phyloP scores from a whole-genome alignment of 2,329 filamentous ascomycete species.

The Aspergillus sp. region DNA sequence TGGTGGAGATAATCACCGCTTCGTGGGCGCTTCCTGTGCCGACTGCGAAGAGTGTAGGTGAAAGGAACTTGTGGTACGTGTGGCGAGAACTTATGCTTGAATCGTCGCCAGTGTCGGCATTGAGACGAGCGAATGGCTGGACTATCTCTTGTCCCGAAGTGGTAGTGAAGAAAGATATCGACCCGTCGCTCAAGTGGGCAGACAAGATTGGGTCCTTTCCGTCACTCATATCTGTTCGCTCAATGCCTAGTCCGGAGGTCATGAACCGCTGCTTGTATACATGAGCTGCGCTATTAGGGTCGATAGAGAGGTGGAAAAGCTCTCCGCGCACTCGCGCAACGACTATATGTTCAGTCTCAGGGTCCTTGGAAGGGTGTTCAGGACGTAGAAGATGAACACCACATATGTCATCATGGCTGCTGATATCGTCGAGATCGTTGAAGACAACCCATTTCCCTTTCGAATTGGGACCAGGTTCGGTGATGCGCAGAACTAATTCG shows the following conservation, averaged over 20 bases:
- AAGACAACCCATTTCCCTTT: slow-evolving; percentile 54
- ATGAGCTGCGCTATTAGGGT: slow-evolving; percentile 29
- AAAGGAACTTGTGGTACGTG: slow-evolving; percentile 58
- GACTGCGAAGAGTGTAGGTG: slow-evolving; percentile 52
- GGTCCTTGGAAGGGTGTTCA: slow-evolving; percentile 36
- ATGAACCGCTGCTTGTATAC: slow-evolving; percentile 44
- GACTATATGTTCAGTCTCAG: slow-evolving; percentile 51
- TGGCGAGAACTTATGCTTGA: slow-evolving; percentile 30
- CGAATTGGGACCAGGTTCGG: slow-evolving; percentile 41
- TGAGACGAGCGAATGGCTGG: slow-evolving; percentile 38
- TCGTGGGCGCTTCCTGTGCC: slow-evolving; percentile 47
- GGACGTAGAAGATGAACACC: slow-evolving; percentile 55
- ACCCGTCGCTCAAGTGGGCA: slow-evolving; percentile 52
- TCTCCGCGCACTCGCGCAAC: slow-evolving; percentile 60
- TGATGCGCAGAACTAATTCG: slow-evolving; percentile 54
- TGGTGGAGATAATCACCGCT: slow-evolving; percentile 53
- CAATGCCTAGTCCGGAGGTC: slow-evolving; percentile 48
- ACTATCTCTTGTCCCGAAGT: slow-evolving; percentile 34
- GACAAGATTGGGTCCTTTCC: slow-evolving; percentile 50
- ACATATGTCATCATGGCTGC: slow-evolving; percentile 62
- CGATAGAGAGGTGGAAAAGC: slow-evolving; percentile 45
- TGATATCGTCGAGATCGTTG: slow-evolving; percentile 51
- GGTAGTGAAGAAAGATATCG: slow-evolving; percentile 51
- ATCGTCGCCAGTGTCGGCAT: slow-evolving; percentile 20
- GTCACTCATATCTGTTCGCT: slow-evolving; percentile 51